A percentile compares a stretch with the other conserved stretches of the same genome.
Conservation (phyloP, 345 rosid genomes). For the Linum tenue region DNA sequence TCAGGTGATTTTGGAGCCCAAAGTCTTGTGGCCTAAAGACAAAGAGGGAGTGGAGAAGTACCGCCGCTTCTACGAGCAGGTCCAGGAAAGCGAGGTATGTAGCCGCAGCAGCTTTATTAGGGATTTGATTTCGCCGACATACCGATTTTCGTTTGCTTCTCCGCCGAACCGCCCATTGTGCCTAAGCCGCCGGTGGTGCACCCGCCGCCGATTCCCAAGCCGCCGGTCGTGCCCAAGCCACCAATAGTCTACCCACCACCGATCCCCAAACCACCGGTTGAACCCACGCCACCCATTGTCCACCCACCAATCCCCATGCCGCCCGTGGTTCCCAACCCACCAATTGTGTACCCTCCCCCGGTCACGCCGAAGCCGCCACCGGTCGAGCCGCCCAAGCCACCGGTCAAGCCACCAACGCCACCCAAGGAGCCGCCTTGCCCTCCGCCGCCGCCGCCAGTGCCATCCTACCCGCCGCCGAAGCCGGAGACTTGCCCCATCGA, state of each 20-base stretch:
- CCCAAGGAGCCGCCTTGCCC: conserved; percentile 3
- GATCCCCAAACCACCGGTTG: conserved; percentile 15
- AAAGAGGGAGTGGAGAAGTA: too few relatives aligned
- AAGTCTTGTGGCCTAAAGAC: too few relatives aligned
- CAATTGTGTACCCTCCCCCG: conserved; percentile 16
- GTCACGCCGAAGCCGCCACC: conserved; percentile 15
- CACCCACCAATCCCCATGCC: conserved; percentile 8
- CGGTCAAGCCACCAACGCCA: conserved; percentile 11
- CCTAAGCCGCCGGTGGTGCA: conserved; percentile 3
- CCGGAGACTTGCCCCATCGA: conserved; percentile 63
- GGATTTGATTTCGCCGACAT: too few relatives aligned
- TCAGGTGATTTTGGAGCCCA: too few relatives aligned
- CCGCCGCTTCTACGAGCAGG: too few relatives aligned
- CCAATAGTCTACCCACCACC: conserved; percentile 16
- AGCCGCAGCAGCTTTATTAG: too few relatives aligned
- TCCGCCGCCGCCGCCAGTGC: conserved; percentile 31
- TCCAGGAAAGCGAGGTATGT: too few relatives aligned
- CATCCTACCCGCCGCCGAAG: conserved; percentile 14
- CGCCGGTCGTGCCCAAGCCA: conserved; percentile 15
- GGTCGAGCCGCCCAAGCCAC: not conserved
- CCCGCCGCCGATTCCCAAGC: conserved; percentile 12
- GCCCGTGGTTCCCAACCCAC: conserved; percentile 16
- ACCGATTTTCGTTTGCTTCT: too few relatives aligned
- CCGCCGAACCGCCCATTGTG: too few relatives aligned
- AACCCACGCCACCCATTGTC: conserved; percentile 18